phyloP scores from a whole-genome alignment of 805 yeast species.

The Yamadazyma olivae region DNA sequence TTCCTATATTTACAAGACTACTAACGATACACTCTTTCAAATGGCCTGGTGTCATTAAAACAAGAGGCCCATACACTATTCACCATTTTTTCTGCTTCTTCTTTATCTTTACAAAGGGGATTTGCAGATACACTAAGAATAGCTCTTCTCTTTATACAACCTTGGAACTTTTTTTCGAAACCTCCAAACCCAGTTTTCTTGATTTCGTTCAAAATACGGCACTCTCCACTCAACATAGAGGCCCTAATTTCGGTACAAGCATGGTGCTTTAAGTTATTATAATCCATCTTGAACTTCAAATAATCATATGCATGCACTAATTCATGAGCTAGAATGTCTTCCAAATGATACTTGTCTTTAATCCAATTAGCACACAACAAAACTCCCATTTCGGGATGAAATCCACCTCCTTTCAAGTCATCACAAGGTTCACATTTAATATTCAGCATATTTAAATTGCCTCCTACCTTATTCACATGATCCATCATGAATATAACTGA shows the following conservation, averaged over 20 bases:
- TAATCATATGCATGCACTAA: constrained; percentile 92
- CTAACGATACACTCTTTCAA: constrained; percentile 86
- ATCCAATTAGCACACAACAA: constrained; percentile 83
- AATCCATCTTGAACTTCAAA: constrained; percentile 81
- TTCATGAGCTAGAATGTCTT: constrained; percentile 91
- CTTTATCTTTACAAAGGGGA: constrained; percentile 71
- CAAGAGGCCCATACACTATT: constrained; percentile 90
- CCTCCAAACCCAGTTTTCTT: constrained; percentile 48
- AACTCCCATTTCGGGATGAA: constrained; percentile 85
- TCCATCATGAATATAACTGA: constrained; percentile 83
- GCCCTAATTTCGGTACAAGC: constrained; percentile 98
- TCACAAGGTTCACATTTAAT: constrained; percentile 82
- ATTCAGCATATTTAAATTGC: constrained; percentile 46
- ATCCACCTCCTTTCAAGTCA: constrained; percentile 84
- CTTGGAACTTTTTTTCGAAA: constrained; percentile 82
- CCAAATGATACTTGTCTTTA: constrained; percentile 71
- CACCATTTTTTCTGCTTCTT: constrained; percentile 76
- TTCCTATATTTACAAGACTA: no score
- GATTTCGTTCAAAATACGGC: constrained; percentile 85
- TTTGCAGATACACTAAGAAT: constrained; percentile 78
- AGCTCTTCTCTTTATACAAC: constrained; percentile 88
- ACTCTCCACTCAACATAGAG: constrained; percentile 89
- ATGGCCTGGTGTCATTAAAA: constrained; percentile 93
- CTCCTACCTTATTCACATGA: constrained; percentile 65
- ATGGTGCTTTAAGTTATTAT: constrained; percentile 83